Evolutionary conservation across 1,139 yeast species (phyloP).

Genomic region (Geotrichum bryndzae): DNA sequence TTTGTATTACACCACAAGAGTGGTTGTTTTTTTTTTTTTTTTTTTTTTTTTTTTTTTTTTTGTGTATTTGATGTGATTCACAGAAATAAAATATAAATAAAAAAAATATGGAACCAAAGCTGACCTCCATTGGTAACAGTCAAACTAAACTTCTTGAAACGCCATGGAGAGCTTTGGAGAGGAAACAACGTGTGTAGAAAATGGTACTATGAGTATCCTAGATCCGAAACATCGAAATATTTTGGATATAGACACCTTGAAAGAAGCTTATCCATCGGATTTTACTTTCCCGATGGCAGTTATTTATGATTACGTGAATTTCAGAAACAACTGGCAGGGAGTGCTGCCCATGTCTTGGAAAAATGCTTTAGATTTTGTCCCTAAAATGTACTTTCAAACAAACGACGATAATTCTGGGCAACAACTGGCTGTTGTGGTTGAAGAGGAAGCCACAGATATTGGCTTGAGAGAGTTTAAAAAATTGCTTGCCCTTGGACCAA

Average conservation of each 20-base stretch:
- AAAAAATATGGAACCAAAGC: neutral
- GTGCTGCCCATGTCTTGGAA: neutral
- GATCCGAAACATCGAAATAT: neutral
- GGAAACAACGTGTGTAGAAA: neutral
- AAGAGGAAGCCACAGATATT: neutral
- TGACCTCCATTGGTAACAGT: neutral
- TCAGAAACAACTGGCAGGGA: constrained; percentile 7
- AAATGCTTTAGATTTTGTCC: neutral
- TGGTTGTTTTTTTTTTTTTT: neutral
- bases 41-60: neutral
- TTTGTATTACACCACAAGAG: neutral
- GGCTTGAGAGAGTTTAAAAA: neutral
- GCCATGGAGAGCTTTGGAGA: neutral
- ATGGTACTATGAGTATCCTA: neutral
- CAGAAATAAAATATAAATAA: neutral
- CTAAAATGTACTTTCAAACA: neutral
- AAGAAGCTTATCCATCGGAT: neutral
- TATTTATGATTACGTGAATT: constrained; percentile 1
- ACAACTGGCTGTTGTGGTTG: neutral
- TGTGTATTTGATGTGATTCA: neutral
- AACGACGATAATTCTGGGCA: neutral
- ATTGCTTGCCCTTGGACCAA: constrained; percentile 5
- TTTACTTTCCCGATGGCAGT: constrained; percentile 8
- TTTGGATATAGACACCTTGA: neutral
- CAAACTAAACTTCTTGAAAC: neutral